Percentiles rank a stretch among this genome's conserved stretches.
Evolutionary conservation across 1,284 basidiomycete genomes (phyloP).

Genomic region (Puccinia sorghi): DNA sequence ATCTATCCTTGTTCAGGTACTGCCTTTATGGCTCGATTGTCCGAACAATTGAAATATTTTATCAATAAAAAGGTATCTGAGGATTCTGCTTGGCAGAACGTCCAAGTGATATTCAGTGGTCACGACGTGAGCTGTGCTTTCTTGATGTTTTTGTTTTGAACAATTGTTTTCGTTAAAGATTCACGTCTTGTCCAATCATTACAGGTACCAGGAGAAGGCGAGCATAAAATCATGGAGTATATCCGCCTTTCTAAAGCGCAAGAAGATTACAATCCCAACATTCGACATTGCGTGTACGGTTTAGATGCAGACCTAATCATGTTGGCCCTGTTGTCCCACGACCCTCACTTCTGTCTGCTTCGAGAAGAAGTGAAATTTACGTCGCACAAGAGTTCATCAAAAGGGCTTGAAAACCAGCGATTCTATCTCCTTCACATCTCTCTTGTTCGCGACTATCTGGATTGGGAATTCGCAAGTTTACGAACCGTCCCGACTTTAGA

Average conservation of each 20-base stretch:
- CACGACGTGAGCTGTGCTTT: conserved; percentile 69
- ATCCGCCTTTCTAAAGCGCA: conserved; percentile 92
- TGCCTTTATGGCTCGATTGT: conserved; percentile 88
- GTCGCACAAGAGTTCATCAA: neutral
- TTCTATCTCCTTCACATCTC: conserved; percentile 57
- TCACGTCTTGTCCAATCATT: neutral
- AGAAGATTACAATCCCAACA: conserved; percentile 87
- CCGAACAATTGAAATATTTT: conserved; percentile 90
- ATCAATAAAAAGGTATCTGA: conserved; percentile 95
- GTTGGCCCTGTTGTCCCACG: conserved; percentile 93
- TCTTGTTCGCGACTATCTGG: conserved; percentile 58
- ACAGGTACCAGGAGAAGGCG: conserved; percentile 86
- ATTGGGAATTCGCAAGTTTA: conserved; percentile 57
- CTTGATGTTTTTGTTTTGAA: neutral
- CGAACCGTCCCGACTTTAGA: conserved; percentile 50
- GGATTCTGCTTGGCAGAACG: conserved; percentile 87
- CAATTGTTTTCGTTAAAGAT: neutral
- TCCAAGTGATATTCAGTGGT: conserved; percentile 93
- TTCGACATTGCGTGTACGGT: conserved; percentile 95
- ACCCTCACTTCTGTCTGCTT: conserved; percentile 96
- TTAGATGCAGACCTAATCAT: conserved; percentile 98
- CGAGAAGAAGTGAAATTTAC: conserved; percentile 78
- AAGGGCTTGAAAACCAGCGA: conserved; percentile 47
- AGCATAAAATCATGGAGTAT: conserved; percentile 99
- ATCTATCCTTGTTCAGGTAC: conserved; percentile 67